Evolutionary conservation across 2,329 filamentous ascomycete genomes (phyloP).

Genomic region (Xylaria sp.): DNA sequence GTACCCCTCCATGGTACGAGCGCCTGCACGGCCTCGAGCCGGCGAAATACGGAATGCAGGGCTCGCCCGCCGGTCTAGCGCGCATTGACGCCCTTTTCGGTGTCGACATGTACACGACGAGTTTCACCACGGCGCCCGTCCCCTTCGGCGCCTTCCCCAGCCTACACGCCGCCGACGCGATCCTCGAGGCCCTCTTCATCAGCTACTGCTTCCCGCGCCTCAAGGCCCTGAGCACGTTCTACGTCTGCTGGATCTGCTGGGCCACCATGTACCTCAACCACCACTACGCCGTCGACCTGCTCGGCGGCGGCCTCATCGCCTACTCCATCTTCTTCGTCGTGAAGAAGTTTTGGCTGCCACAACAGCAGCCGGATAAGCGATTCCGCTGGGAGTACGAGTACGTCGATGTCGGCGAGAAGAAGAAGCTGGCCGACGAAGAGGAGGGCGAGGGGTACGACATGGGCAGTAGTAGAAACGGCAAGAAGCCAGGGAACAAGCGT

Average conservation of each 20-base stretch:
- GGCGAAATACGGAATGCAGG: constrained; percentile 88
- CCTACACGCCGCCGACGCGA: constrained; percentile 86
- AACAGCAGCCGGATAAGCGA: constrained; percentile 79
- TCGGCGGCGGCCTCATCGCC: constrained; percentile 80
- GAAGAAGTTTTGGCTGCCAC: constrained; percentile 78
- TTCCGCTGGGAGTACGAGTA: constrained; percentile 97
- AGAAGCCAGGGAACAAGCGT: constrained; percentile 6
- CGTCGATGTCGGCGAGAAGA: constrained; percentile 75
- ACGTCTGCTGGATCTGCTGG: constrained; percentile 96
- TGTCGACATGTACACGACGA: constrained; percentile 89
- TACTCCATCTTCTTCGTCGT: constrained; percentile 81
- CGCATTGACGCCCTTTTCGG: constrained; percentile 90
- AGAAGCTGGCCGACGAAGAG: constrained; percentile 34
- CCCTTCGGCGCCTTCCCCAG: constrained; percentile 96
- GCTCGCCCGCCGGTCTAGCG: constrained; percentile 85
- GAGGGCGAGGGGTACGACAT: constrained; percentile 15
- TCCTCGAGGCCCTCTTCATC: constrained; percentile 90
- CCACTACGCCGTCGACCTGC: constrained; percentile 93
- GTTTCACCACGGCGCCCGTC: constrained; percentile 85
- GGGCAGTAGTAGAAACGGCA: background rate
- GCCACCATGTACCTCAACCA: constrained; percentile 98
- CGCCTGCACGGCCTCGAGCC: constrained; percentile 88
- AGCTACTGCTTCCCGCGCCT: constrained; percentile 87
- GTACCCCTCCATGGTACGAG: constrained; percentile 96
- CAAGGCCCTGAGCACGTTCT: constrained; percentile 77